A percentile compares a stretch with the other conserved stretches of the same genome.
phyloP scores from a whole-genome alignment of 371 early-diverging fungal species.

The Rhizomucor pusillus region DNA sequence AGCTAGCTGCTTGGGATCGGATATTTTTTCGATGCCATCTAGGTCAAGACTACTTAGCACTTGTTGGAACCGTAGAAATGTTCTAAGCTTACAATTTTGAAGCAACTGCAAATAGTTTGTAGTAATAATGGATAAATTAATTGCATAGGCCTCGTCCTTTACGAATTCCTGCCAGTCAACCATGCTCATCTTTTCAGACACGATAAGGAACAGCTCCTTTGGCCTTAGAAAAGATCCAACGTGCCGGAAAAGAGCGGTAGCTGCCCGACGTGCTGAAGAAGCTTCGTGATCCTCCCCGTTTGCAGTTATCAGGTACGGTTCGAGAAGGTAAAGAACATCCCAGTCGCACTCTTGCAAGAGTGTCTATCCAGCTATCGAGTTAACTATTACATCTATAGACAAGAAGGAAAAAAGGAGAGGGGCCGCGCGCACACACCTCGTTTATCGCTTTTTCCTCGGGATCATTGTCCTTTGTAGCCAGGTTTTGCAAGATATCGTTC shows the following conservation, averaged over 20 bases:
- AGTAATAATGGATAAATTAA: slow-evolving; percentile 2
- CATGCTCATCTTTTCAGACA: slow-evolving; percentile 9
- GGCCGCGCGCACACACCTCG: not conserved
- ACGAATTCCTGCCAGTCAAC: slow-evolving; percentile 3
- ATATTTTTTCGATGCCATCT: no score
- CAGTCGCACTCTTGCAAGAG: slow-evolving; percentile 1
- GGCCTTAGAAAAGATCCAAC: not conserved
- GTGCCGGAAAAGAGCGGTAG: slow-evolving; percentile 3
- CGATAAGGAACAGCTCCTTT: slow-evolving; percentile 10
- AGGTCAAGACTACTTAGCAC: no score
- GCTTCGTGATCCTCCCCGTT: slow-evolving; percentile 5
- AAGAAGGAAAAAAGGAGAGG: no score
- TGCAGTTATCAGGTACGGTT: slow-evolving; percentile 7
- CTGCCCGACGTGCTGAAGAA: slow-evolving; percentile 1
- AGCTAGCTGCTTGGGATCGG: no score
- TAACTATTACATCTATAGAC: no score
- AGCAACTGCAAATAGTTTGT: slow-evolving; percentile 8
- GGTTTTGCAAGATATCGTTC: no score
- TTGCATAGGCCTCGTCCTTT: slow-evolving; percentile 4
- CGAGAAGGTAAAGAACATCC: slow-evolving; percentile 8
- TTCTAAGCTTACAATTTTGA: slow-evolving; percentile 2
- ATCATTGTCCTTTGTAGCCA: not conserved
- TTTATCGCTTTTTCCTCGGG: not conserved
- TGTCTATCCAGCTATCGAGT: no score
- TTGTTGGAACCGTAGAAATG: no score